Base-by-base conservation (phyloP, 768 basidiomycete genomes). In the Psilocybe subaeruginosa region DNA sequence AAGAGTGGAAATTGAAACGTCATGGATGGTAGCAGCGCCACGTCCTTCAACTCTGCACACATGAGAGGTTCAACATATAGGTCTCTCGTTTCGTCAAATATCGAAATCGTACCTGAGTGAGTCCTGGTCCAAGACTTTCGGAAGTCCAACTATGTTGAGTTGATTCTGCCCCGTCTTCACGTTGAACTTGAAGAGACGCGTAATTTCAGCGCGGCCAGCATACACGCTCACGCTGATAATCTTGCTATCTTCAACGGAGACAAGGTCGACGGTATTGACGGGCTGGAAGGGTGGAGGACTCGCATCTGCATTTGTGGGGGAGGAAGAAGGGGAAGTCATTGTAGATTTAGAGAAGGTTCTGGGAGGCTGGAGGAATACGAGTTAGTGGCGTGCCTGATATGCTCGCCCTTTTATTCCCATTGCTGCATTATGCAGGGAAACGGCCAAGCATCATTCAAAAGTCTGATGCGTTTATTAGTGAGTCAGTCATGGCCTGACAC, bases 11-110 rank as follows among this genome's bases (percentile, higher is more conserved):
- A 80, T 60, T 14, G 75, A 73, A 0, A 82, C 80, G 59, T 82
- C 80, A 50, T 82, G 79, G 46, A 83, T 82, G 0, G 77, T 80
- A 4, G 79, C 80, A 43, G 69, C 64, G n/a, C 80, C 79, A 17
- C 73, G 66, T 8, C 80, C 81, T 70, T 82, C 78, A 3, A 81
- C 80, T 58, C 81, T 82, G 57, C 4, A 60, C 4, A 60, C 5
- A 29, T 50, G 59, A 11, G 54, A n/a, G 19, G 41, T 29, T 3
- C n/a, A 45, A 29, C 11, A n/a, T 8, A 30, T 4, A 30, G 48
- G 23, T n/a, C 41, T 43, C 14, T 43, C n/a, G 17, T 45, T 8
- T 29, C 17, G 6, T 48, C 8, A 33, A 33, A 41, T 8, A 1
- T 30, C 17, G 16, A 45, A 47, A 7, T 64, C 71, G 31, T 47